Evolutionary conservation across 495 filamentous ascomycete genomes (phyloP), one percentile per base, ranked within the genome.

Genomic region (Podospora anserina): DNA sequence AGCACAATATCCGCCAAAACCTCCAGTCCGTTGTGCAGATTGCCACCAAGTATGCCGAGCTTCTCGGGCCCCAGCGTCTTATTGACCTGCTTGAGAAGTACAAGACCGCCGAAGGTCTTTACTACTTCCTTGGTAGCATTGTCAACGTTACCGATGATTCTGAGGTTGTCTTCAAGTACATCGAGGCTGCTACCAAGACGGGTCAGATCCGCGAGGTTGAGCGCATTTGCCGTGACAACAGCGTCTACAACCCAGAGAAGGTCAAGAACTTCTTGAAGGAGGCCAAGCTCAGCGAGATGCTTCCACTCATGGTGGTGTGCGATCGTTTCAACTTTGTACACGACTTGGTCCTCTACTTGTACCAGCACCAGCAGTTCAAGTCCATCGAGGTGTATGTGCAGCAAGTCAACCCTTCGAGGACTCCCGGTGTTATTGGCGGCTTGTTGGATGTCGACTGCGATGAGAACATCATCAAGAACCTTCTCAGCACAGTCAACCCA

Each of bases 231-330:
- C 89, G 95, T 65, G 95, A 99, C 77, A 96, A 91, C 85, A 93
- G 83, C 71, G 88, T 88, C 77, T 97, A 94, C 84, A 97, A 98
- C 79, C 88, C 94, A 0, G 94, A 97, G 79, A 95, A 96, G 83
- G 94, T 98, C 61, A 97, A 97, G 84, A 99, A 99, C 84, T 99
- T 98, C 88, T 84, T 99, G 64, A 99, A 98, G 82, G 96, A 99
- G 78, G 94, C 95, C 54, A 89, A 88, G 70, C 85, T 99, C 66
- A 90, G 88, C 5, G 95, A 98, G 79, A 93, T 97, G 81, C 85
- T 98, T 58, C 96, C 96, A 18, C 83, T 99, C 66, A 98, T 99
- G 82, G 96, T 98, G 75, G 96, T 99, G 69, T 98, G 96, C 80
- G 96, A 99, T 73, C 92, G 94, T 19, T 97, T 96, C 86, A 96